Base-by-base conservation (phyloP, 139 green algal species). In the Raphidocelis subcapitata region DNA sequence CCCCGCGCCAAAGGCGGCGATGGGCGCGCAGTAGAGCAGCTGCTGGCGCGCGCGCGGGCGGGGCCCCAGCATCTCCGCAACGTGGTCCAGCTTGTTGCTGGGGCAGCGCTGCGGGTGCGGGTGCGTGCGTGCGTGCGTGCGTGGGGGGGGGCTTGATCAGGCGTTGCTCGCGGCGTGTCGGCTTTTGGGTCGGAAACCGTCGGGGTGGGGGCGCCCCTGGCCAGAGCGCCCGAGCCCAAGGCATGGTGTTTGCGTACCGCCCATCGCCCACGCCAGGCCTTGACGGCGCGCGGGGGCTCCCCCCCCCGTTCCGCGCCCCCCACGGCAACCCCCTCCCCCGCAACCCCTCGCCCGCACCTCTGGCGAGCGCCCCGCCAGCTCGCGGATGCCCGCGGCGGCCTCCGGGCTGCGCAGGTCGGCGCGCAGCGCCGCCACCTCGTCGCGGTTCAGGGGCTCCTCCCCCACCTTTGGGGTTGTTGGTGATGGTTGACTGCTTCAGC, bases 361-460 rank as follows among this genome's bases (percentile, higher is more conserved):
- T 61, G 69, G 69, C 35, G 69, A 70, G 20, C 70, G 47, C 14
- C 47, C 70, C 20, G n/a, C n/a, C n/a, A 60, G 56, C 32, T 28
- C 62, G 24, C 47, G 60, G 21, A 77, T 52, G 46, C 69, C 70
- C 54, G 61, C 47, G 8, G 61, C 29, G 15, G 54, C 33, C 2
- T 5, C 23, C 29, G 70, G 70, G 61, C 70, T 77, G 47, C 70
- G 60, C 62, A 77, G 46, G 60, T 77, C 70, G 21, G 26, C 36
- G 21, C 46, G 31, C 21, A 57, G 33, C 31, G 31, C 47, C 26
- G 26, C 33, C 33, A 44, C 47, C 70, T 77, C 70, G 21, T 29
- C 12, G 2, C 49, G 32, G 61, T 77, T 77, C 60, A 77, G 3
- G 1, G 70, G 69, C 29, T 77, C 70, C 33, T 77, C 70, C 29